phyloP scores from a whole-genome alignment of 208 protist species.

The Paratrypanosoma confusum region DNA sequence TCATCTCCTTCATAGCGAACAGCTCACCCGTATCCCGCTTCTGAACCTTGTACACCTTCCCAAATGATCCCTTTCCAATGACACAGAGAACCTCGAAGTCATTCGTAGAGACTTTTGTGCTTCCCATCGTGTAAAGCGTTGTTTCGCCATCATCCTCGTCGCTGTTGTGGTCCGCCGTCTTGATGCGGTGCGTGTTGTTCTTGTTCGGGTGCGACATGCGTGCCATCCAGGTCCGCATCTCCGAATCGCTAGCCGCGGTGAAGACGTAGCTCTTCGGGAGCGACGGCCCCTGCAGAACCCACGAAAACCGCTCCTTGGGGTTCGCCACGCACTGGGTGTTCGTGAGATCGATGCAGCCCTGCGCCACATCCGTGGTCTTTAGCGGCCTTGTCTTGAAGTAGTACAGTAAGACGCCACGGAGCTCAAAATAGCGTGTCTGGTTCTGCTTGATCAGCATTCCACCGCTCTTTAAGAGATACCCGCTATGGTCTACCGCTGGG shows the following conservation, averaged over 20 bases:
- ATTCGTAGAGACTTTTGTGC: slow-evolving; percentile 55
- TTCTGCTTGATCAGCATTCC: slow-evolving; percentile 20
- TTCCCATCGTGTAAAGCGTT: slow-evolving; percentile 12
- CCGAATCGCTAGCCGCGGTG: slow-evolving; percentile 13
- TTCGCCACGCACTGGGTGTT: slow-evolving; percentile 14
- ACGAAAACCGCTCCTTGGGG: slow-evolving; percentile 17
- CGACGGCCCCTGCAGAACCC: slow-evolving; percentile 19
- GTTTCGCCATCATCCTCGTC: slow-evolving; percentile 27
- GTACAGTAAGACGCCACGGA: slow-evolving; percentile 45
- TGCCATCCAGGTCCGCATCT: slow-evolving; percentile 19
- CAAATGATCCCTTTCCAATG: slow-evolving; percentile 88
- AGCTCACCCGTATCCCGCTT: slow-evolving; percentile 74
- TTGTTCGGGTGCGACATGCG: slow-evolving; percentile 14
- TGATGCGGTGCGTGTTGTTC: slow-evolving; percentile 11
- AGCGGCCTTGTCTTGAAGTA: slow-evolving; percentile 45
- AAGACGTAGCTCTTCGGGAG: slow-evolving; percentile 22
- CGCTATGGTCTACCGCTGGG: slow-evolving; percentile 12
- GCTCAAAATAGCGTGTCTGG: slow-evolving; percentile 53
- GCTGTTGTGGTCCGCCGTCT: slow-evolving; percentile 5
- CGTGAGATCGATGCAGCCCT: slow-evolving; percentile 40
- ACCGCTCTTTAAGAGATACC: slow-evolving; percentile 34
- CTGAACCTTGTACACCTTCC: slow-evolving; percentile 82
- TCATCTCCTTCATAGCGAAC: slow-evolving; percentile 91
- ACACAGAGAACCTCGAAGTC: slow-evolving; percentile 85
- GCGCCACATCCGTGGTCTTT: slow-evolving; percentile 15